Evolutionary conservation across 805 yeast genomes (phyloP), one percentile per base, ranked within the genome.

Genomic region (Priceomyces fermenticarens): DNA sequence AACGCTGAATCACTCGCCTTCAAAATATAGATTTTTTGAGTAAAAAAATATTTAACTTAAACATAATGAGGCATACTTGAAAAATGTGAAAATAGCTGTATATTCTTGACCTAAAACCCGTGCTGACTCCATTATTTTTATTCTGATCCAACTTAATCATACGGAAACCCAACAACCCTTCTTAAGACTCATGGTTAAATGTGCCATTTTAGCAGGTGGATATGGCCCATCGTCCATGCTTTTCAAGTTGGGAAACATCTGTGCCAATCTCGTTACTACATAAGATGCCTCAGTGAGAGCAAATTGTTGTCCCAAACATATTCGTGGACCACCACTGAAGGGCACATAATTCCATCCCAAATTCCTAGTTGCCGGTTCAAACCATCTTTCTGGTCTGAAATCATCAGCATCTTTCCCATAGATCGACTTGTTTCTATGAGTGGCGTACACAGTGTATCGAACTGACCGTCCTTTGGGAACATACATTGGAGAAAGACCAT

Each of bases 401-500:
- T 30, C 57, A 1, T 43, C 44, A n/a, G 60, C 58, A 39, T 63
- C 67, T 40, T 60, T 46, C 12, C 67, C 67, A 43, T 57, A 62
- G 32, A 36, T 43, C 10, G 45, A 57, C 38, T 53, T 42, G 32
- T 55, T 46, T 41, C 78, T 67, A 51, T 77, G 81, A 48, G 72
- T 60, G 10, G 69, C 47, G 46, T 65, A 71, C 10, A 72, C 60
- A 5, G 58, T 36, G 56, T 72, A 75, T 25, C 57, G 54, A 13
- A 74, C 67, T 10, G 52, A 54, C 38, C 65, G 62, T 28, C 78
- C 79, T 54, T 73, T 73, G 29, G 58, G 60, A 16, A 75, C 59
- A 39, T 68, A 63, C 3, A 73, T 42, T 10, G 78, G 78, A 32
- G 59, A 43, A 25, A 43, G 42, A 15, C 57, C 65, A 44, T 73